Evolutionary conservation across 129 eudicot genomes (phyloP).

Genomic region (Calendula officinalis): DNA sequence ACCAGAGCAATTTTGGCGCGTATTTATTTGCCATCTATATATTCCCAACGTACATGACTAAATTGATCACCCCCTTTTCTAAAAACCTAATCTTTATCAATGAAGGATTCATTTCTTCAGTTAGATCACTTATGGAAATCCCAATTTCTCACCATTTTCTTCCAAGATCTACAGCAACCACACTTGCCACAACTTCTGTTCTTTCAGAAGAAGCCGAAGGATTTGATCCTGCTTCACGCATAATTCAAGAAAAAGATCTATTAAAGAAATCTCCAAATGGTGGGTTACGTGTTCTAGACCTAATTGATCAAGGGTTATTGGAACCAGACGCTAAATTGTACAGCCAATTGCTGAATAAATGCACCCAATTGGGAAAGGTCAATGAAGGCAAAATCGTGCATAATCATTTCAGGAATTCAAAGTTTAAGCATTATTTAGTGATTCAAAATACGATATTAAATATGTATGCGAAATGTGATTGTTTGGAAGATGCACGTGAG

Average conservation of each 20-base stretch:
- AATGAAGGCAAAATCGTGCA: slow-evolving; percentile 60
- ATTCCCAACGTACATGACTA: slow-evolving; percentile 32
- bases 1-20: slow-evolving; percentile 8
- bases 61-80: slow-evolving; percentile 1
- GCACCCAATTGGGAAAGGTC: slow-evolving; percentile 46
- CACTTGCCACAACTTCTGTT: slow-evolving; percentile 18
- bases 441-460: slow-evolving; percentile 46
- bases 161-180: slow-evolving; percentile 26
- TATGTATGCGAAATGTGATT: slow-evolving; percentile 72
- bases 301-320: slow-evolving; percentile 47
- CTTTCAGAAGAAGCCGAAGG: slow-evolving; percentile 13
- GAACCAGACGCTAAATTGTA: slow-evolving; percentile 48
- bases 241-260: slow-evolving; percentile 59
- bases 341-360: slow-evolving; percentile 44
- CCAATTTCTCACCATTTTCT: slow-evolving; percentile 23
- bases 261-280: slow-evolving; percentile 38
- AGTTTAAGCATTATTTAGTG: slow-evolving; percentile 39
- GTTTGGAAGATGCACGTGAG: slow-evolving; percentile 54
- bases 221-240: slow-evolving; percentile 34
- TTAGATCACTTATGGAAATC: slow-evolving; percentile 14
- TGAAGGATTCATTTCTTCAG: slow-evolving; percentile 30
- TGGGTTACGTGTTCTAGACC: slow-evolving; percentile 41
- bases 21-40: slow-evolving; percentile 5
- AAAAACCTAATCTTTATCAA: slow-evolving; percentile 13
- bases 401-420: slow-evolving; percentile 54